Base-by-base conservation (phyloP, 192 early-diverging fungal species). In the Coemansia sp. region DNA sequence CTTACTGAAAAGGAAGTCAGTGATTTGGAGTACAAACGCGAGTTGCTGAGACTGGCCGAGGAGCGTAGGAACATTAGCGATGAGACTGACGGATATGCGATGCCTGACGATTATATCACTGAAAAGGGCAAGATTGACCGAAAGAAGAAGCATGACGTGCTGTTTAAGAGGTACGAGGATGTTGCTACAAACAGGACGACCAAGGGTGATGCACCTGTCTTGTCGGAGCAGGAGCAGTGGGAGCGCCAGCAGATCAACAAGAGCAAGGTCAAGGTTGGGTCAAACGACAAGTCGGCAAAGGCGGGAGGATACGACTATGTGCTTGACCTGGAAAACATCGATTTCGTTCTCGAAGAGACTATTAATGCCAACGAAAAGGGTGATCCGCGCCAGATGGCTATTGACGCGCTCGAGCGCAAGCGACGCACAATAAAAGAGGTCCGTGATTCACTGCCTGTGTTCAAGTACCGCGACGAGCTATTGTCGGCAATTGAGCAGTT, bases 101-200 rank as follows among this genome's bases (percentile, higher is more conserved):
- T 93, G 88, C 91, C 90, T 5, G 91, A 92, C 69, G 95, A 97
- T 72, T 98, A 97, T 66, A 96, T 98, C 57, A 97, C 94, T 0
- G 95, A 97, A 65, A 97, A 97, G 74, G 97, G 97, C 57, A 96
- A 97, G 64, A 88, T 98, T 47, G 94, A 99, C 70, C 90, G 92
- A 38, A 94, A 95, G 57, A 96, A 93, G 76, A 92, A 94, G 60
- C 90, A 95, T 36, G 83, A 86, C 5, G 93, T 87, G 8, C 78
- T 99, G 9, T 96, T 95, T 75, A 79, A 82, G 69, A 83, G 95
- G 23, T 99, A 99, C 74, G 88, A 94, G 78, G 85, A 56, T 25
- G 17, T 87, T 21, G 23, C n/a, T 36, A 36, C 46, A 14, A 53
- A 40, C 23, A 28, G 28, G 48, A 28, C 50, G 6, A 58, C 47